Conservation (phyloP, 371 early-diverging fungal genomes). For the Lichtheimia hyalospora region DNA sequence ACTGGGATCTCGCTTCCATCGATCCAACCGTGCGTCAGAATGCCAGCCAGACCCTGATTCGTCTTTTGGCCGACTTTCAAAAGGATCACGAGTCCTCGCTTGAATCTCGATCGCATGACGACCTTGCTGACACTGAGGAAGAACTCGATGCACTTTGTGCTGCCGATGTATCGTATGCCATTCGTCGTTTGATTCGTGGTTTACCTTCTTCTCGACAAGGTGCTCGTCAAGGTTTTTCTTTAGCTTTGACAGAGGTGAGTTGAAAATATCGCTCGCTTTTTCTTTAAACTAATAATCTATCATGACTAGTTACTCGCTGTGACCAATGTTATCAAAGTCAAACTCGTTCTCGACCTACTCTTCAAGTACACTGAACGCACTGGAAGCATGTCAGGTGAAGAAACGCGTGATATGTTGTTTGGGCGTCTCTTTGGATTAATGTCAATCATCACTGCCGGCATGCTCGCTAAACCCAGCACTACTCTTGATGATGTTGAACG, state of each 20-base stretch:
- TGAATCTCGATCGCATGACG: constrained; percentile 20
- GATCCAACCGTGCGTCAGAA: constrained; percentile 52
- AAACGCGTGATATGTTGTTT: constrained; percentile 86
- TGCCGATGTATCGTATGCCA: constrained; percentile 83
- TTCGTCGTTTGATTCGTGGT: constrained; percentile 88
- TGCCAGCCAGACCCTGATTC: constrained; percentile 55
- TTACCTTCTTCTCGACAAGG: constrained; percentile 85
- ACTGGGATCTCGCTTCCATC: constrained; percentile 70
- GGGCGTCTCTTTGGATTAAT: constrained; percentile 88
- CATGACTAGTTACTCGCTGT: constrained; percentile 34
- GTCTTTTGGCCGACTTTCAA: constrained; percentile 50
- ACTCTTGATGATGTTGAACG: constrained; percentile 61
- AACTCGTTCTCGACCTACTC: constrained; percentile 69
- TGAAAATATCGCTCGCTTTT: too few relatives aligned
- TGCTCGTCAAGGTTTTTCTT: constrained; percentile 92
- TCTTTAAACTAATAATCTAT: background rate
- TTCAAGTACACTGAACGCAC: constrained; percentile 63
- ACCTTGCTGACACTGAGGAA: constrained; percentile 55
- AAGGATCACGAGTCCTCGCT: constrained; percentile 35
- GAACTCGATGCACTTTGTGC: constrained; percentile 60
- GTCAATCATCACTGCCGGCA: constrained; percentile 81
- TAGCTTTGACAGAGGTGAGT: constrained; percentile 87
- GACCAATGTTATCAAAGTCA: constrained; percentile 46
- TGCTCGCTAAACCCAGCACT: constrained; percentile 63
- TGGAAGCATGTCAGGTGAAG: constrained; percentile 67